These are phyloP conservation scores for Epichloe glyceriae DNA, from an alignment of 2,329 filamentous ascomycete genomes.

Conservation along the genomic window DNA sequence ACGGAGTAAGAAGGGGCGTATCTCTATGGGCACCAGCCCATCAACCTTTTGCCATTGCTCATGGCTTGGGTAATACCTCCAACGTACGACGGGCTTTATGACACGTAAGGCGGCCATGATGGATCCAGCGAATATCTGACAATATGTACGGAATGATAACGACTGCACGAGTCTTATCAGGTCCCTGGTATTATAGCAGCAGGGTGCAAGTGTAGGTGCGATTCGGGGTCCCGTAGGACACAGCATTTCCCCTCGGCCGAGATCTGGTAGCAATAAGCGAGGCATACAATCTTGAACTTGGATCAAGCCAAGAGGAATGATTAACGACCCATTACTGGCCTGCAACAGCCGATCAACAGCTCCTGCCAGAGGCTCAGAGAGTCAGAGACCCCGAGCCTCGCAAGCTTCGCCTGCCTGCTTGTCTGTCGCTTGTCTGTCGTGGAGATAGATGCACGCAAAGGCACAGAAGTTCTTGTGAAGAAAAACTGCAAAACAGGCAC, in stretches of 20 bases:
- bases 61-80: background rate
- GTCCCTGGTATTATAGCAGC: background rate
- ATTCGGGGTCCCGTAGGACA: background rate
- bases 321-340: background rate
- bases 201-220: background rate
- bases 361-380: background rate
- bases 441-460: background rate
- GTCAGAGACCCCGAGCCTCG: background rate
- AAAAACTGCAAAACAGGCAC: background rate
- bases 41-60: background rate
- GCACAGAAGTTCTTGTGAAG: background rate
- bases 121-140: background rate
- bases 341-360: background rate
- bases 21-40: background rate
- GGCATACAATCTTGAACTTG: background rate
- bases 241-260: slow-evolving; percentile 6
- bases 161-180: background rate
- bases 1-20: background rate
- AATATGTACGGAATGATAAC: background rate
- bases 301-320: no score
- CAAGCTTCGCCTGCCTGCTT: background rate
- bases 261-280: slow-evolving; percentile 1
- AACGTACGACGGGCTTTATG: background rate
- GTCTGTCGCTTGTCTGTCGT: background rate
- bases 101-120: background rate